Evolutionary conservation across 495 filamentous ascomycete species (phyloP), one percentile per base, ranked within the genome.

Genomic region (Daldinia bambusicola): DNA sequence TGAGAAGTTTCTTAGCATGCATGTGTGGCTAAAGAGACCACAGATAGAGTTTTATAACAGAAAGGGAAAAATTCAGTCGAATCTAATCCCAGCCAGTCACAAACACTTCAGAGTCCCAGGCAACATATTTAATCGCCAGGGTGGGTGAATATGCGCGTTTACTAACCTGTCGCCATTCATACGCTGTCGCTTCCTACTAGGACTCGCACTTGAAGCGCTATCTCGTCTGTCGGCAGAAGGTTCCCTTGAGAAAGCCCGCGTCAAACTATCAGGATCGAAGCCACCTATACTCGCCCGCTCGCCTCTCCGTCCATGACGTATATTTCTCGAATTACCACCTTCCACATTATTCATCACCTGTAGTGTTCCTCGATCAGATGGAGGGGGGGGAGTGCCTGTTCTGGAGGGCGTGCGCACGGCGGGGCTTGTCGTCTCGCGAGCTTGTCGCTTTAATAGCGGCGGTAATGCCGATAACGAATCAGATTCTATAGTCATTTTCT

Each of bases 171-270:
- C 93, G 38, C 90, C 92, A 77, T 97, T 93, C 6, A 97, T 87
- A 61, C 93, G 86, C 74, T 93, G 94, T 52, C 93, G 86, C 79
- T 97, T 97, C 73, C 94, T 85, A 80, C 89, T 93, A 13, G 94
- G 93, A 77, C 92, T 97, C 12, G 86, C 88, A 52, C 84, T 88
- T 0, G 92, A 90, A 13, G 92, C 92, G 55, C 86, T 85, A 55
- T 94, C 90, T 68, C 91, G 81, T 58, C 74, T 79, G 63, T 51
- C 81, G 55, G 26, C 63, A 60, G 62, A 81, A 12, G 66, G 78
- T 78, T 68, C 77, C 52, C 64, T 75, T 34, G 71, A 79, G 41
- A 63, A 78, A 62, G 70, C 72, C 67, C 70, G 80, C 61, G 53
- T 78, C 68, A 55, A 77, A 13, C 13, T 70, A 31, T 83, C 81